Conservation (phyloP, 225 moss, liverwort and hornwort species). For the Sphagnum tenellum region DNA sequence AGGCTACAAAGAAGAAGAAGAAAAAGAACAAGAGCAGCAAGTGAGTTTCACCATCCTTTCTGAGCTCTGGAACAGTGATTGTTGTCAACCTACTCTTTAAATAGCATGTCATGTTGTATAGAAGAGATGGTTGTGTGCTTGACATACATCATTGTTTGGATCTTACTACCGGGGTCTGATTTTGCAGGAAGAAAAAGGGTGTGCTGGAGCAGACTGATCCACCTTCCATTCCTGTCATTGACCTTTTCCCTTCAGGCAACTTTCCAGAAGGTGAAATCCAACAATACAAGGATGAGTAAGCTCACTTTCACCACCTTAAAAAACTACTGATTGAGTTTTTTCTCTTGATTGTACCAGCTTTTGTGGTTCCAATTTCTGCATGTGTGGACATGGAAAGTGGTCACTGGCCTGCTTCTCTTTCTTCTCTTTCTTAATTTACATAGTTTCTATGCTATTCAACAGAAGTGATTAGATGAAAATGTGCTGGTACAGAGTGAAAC, state of each 20-base stretch:
- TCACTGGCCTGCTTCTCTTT: no score
- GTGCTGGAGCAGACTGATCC: slow-evolving; percentile 66
- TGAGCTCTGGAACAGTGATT: neutral
- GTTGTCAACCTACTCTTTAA: neutral
- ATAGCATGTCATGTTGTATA: neutral
- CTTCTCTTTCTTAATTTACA: no score
- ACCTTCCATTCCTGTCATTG: slow-evolving; percentile 68
- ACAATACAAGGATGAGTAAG: slow-evolving; percentile 76
- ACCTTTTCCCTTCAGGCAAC: slow-evolving; percentile 76
- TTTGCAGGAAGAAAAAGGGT: slow-evolving; percentile 62
- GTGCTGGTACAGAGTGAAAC: no score
- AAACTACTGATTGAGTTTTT: no score
- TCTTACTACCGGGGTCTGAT: neutral
- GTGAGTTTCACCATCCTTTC: slow-evolving; percentile 22
- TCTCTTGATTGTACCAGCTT: no score
- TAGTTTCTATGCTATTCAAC: no score
- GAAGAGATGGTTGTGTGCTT: neutral
- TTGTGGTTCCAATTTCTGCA: no score
- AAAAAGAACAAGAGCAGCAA: slow-evolving; percentile 73
- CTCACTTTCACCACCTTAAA: neutral
- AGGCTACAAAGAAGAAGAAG: slow-evolving; percentile 71
- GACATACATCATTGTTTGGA: neutral
- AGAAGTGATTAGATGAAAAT: no score
- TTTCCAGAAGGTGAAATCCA: slow-evolving; percentile 88
- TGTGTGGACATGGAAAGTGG: no score